Conservation (phyloP, 164 flowering plant genomes). For the Taxillus chinensis region DNA sequence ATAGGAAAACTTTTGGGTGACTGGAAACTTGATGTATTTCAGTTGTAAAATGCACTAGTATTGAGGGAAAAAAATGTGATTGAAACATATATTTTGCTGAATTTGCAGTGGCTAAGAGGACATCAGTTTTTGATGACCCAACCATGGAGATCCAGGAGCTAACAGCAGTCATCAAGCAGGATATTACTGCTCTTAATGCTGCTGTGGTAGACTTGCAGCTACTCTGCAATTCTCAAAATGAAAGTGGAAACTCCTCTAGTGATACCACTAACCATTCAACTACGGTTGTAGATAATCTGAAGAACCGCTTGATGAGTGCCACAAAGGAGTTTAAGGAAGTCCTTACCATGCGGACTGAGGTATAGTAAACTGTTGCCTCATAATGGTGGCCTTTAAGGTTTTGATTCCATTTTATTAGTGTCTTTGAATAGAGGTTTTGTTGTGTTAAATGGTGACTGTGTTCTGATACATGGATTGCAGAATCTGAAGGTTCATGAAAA, state of each 20-base stretch:
- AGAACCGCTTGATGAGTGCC: slow-evolving; percentile 83
- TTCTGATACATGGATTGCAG: slow-evolving; percentile 26
- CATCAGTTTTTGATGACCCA: slow-evolving; percentile 97
- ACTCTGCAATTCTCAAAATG: slow-evolving; percentile 69
- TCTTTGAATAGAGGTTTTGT: not conserved
- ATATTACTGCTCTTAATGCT: slow-evolving; percentile 83
- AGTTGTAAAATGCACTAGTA: not conserved
- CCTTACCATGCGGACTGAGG: slow-evolving; percentile 97
- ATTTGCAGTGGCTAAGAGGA: slow-evolving; percentile 88
- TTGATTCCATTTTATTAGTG: not conserved
- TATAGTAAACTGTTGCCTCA: slow-evolving; percentile 10
- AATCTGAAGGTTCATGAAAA: slow-evolving; percentile 84
- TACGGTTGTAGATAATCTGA: slow-evolving; percentile 87
- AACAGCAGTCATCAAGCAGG: slow-evolving; percentile 93
- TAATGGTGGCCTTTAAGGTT: not conserved
- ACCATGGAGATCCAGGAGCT: slow-evolving; percentile 89
- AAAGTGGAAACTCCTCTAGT: slow-evolving; percentile 52
- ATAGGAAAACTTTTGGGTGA: too few relatives aligned
- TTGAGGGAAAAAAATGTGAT: not conserved
- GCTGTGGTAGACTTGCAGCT: slow-evolving; percentile 93
- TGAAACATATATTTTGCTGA: slow-evolving; percentile 4
- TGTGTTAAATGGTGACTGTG: not conserved
- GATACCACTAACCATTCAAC: slow-evolving; percentile 88
- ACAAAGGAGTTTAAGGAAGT: slow-evolving; percentile 98
- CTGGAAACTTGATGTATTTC: not conserved